Percentiles rank a stretch among this genome's conserved stretches.
phyloP scores from a whole-genome alignment of 2,329 filamentous ascomycete genomes.

The Beauveria bassiana region DNA sequence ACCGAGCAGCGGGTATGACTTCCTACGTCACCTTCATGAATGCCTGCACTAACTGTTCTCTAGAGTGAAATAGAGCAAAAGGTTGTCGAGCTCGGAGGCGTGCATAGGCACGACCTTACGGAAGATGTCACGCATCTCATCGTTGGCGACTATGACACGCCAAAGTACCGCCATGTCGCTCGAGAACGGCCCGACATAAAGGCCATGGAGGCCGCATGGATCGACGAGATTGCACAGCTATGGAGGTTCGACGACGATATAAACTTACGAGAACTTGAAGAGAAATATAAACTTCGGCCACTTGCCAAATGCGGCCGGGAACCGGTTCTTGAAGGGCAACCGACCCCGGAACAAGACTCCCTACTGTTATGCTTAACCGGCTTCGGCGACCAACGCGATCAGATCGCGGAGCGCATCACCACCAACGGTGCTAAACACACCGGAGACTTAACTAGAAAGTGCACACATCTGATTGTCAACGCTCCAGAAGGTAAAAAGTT shows the following conservation, averaged over 20 bases:
- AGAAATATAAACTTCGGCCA: conserved; percentile 53
- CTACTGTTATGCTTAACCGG: conserved; percentile 50
- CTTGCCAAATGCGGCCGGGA: conserved; percentile 48
- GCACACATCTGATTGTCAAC: conserved; percentile 81
- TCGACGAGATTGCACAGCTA: conserved; percentile 67
- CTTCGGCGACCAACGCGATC: conserved; percentile 56
- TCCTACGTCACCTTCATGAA: background rate
- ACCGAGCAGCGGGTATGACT: conserved; percentile 65
- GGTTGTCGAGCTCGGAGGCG: conserved; percentile 74
- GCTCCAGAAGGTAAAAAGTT: conserved; percentile 84
- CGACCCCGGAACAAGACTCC: conserved; percentile 20
- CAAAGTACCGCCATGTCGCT: conserved; percentile 94
- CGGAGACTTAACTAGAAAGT: conserved; percentile 75
- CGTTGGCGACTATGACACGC: conserved; percentile 79
- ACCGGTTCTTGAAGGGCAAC: conserved; percentile 20
- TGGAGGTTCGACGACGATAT: conserved; percentile 81
- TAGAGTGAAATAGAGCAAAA: conserved; percentile 52
- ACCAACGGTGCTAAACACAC: conserved; percentile 75
- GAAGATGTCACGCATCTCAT: conserved; percentile 92
- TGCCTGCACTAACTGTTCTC: background rate
- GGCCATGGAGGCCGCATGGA: conserved; percentile 75
- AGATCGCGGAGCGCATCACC: conserved; percentile 60
- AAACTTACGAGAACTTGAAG: conserved; percentile 63
- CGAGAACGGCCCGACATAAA: conserved; percentile 79
- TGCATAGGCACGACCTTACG: conserved; percentile 87